phyloP scores from a whole-genome alignment of 208 protist genomes.

The Leptomonas seymouri region DNA sequence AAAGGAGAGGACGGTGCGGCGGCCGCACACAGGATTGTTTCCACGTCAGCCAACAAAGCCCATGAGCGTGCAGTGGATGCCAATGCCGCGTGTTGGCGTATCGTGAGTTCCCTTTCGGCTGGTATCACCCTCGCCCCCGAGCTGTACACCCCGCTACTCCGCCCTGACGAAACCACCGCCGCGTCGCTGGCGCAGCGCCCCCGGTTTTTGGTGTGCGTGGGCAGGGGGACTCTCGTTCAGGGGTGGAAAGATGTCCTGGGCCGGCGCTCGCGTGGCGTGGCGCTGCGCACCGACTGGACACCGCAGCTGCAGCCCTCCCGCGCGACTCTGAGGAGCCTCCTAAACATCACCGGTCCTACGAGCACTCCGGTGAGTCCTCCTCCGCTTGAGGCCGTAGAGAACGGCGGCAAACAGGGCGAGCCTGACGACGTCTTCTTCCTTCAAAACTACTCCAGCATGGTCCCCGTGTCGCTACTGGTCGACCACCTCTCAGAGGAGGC shows the following conservation, averaged over 20 bases:
- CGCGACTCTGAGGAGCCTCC: constrained; percentile 19
- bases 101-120: constrained; percentile 21
- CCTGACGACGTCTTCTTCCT: constrained; percentile 46
- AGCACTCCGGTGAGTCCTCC: not conserved
- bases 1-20: not conserved
- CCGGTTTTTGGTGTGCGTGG: constrained; percentile 38
- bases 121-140: constrained; percentile 17
- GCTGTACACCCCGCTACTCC: constrained; percentile 9
- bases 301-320: constrained; percentile 48
- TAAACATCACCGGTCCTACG: not conserved
- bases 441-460: constrained; percentile 85
- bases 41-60: not conserved
- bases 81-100: not conserved
- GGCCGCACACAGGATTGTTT: too few species aligned
- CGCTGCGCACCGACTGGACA: constrained; percentile 42
- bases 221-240: constrained; percentile 35
- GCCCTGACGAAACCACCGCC: not conserved
- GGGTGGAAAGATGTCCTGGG: constrained; percentile 37
- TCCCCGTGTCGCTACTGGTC: constrained; percentile 65
- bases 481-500: constrained; percentile 27
- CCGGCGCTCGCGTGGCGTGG: constrained; percentile 24
- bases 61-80: not conserved
- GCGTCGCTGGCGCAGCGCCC: constrained; percentile 5
- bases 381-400: not conserved
- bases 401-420: not conserved